Evolutionary conservation across 2,329 filamentous ascomycete genomes (phyloP), one percentile per base, ranked within the genome.

Genomic region (Nemania sp.): DNA sequence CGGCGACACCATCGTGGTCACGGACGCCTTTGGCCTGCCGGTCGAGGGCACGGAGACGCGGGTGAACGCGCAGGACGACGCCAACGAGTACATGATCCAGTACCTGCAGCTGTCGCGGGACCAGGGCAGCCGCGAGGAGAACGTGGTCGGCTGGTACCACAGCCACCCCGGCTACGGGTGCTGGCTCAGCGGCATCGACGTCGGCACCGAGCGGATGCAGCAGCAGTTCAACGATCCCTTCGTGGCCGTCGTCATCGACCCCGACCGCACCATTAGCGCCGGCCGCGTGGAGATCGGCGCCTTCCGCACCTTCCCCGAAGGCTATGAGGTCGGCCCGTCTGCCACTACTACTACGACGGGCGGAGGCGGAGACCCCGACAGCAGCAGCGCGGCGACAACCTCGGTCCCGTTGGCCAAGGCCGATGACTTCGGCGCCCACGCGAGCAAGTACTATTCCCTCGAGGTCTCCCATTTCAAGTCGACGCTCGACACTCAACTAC

Each of bases 1-100:
- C 72, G 89, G 90, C 49, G 91, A 97, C 75, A 88, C 92, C 1
- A 93, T 99, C 76, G 89, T 99, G 73, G 92, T 99, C 62, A 98
- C 94, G 1, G 96, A 99, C 77, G 93, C 94, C 27, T 96, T 98
- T 81, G 89, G 94, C 22, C 84, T 99, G 45, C 96, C 96, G 0
- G 96, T 99, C 47, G 96, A 99, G 79, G 96, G 96, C 27, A 99
- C 96, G n/a, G 96, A 99, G 83, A 99, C 96, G 2, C 88, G 96
- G 69, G 96, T 99, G 74, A 99, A 99, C 79, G 96, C 96, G 0
- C 94, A 97, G 77, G 91, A 92, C 73, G 94, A 98, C 74, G 96
- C 95, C 62, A 97, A 98, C 83, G 96, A 98, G 83, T 99, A 98
- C 83, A 93, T 98, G 85, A 90, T 97, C 62, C 89, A 92, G 72